Evolutionary conservation across 2,329 filamentous ascomycete genomes (phyloP), one percentile per base, ranked within the genome.

Genomic region (Coccinonectria pachysandricola): DNA sequence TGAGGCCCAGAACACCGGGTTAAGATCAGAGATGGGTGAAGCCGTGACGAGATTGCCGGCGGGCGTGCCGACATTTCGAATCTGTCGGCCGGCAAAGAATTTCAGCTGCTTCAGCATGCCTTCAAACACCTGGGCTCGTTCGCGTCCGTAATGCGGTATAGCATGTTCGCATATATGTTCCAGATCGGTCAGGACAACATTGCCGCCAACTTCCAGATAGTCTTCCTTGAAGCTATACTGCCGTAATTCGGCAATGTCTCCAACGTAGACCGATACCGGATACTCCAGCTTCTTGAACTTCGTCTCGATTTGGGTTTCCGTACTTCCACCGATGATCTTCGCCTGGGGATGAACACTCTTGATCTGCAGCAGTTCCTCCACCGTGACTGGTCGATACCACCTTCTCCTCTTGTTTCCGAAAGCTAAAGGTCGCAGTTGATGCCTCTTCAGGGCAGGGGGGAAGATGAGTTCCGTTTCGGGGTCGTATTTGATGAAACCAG

Each of bases 211-310:
- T 46, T 94, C 85, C n/a, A 96, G 57, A 40, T 85, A 68, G 32
- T 92, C 76, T 4, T 88, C 77, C 21, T 80, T 67, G 50, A 95
- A 79, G 4, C 64, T 66, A 49, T 84, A 96, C 40, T 87, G 79
- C 8, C 85, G 70, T 31, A 98, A 60, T 56, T 96, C 91, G 1
- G 83, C 64, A 32, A 98, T 94, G 46, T 98, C 91, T 8, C 88
- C 87, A 7, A 96, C 82, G 40, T 80, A 96, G 0, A 98, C 82
- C 0, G 87, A 95, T 1, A 83, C 75, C 4, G 79, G 79, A 50
- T 96, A 96, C 43, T 86, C 72, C 64, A 94, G 73, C 1, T 79
- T 85, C 60, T 96, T 96, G 70, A 98, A 96, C 57, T 94, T 95
- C 59, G 92, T 82, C 57, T 98, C 91, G 34, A 98, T 96, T 56